phyloP scores from a whole-genome alignment of 2,329 filamentous ascomycete species.

The Fusarium coicis region DNA sequence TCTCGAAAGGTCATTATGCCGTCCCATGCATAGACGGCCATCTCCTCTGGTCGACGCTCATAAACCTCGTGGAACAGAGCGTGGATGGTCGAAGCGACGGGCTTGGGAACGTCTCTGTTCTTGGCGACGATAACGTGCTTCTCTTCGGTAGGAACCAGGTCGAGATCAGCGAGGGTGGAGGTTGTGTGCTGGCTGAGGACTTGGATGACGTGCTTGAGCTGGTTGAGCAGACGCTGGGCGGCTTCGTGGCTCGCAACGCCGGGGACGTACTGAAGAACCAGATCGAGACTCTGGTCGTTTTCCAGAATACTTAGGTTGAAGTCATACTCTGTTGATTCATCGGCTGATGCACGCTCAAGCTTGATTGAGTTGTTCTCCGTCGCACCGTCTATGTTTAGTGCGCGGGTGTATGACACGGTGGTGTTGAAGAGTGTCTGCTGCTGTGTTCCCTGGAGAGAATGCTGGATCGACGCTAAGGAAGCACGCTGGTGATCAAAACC shows the following conservation, averaged over 20 bases:
- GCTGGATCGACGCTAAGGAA: accelerated
- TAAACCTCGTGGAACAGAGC: background rate
- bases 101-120: background rate
- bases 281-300: accelerated
- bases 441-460: background rate
- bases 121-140: background rate
- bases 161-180: background rate
- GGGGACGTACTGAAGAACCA: background rate
- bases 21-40: background rate
- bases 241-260: background rate
- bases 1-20: background rate
- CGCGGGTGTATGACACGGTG: background rate
- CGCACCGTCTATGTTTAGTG: background rate
- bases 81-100: background rate
- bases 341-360: background rate
- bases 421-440: background rate
- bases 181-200: background rate
- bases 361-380: background rate
- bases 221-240: background rate
- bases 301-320: background rate
- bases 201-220: background rate
- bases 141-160: background rate
- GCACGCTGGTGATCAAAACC: background rate
- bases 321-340: background rate
- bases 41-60: background rate